A percentile compares a stretch with the other conserved stretches of the same genome.
Conservation (phyloP, 345 rosid species). For the Lagerstroemia speciosa region DNA sequence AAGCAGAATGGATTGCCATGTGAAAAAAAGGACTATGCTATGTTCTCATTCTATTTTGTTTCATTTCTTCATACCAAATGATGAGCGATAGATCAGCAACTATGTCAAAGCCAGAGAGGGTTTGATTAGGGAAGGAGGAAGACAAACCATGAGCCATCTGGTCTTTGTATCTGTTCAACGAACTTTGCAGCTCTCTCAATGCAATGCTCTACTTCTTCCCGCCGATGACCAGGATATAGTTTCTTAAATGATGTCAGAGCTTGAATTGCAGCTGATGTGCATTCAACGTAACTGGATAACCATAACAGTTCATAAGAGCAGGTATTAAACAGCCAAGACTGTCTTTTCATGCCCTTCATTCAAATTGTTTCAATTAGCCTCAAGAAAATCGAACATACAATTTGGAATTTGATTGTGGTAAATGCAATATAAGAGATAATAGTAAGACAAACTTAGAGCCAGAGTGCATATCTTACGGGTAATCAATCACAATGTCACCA, state of each 20-base stretch:
- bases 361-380: not conserved
- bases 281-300: conserved; percentile 70
- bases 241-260: conserved; percentile 63
- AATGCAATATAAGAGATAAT: not conserved
- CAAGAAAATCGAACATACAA: not conserved
- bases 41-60: not conserved
- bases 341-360: not conserved
- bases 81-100: not conserved
- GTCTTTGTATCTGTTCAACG: conserved; percentile 59
- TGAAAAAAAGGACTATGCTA: not conserved
- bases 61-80: not conserved
- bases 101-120: not conserved
- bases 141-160: conserved; percentile 93
- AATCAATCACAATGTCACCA: conserved; percentile 95
- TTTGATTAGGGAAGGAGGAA: conserved; percentile 8
- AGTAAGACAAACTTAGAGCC: conserved; percentile 7
- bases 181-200: conserved; percentile 56
- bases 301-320: not conserved
- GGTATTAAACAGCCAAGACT: not conserved
- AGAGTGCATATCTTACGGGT: conserved; percentile 58
- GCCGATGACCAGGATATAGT: conserved; percentile 67
- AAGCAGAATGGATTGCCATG: not conserved
- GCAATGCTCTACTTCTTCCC: conserved; percentile 61
- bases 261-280: conserved; percentile 91
- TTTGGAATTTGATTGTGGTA: not conserved